Evolutionary conservation across 2,329 filamentous ascomycete genomes (phyloP), one percentile per base, ranked within the genome.

Genomic region (Diaporthe sp.): DNA sequence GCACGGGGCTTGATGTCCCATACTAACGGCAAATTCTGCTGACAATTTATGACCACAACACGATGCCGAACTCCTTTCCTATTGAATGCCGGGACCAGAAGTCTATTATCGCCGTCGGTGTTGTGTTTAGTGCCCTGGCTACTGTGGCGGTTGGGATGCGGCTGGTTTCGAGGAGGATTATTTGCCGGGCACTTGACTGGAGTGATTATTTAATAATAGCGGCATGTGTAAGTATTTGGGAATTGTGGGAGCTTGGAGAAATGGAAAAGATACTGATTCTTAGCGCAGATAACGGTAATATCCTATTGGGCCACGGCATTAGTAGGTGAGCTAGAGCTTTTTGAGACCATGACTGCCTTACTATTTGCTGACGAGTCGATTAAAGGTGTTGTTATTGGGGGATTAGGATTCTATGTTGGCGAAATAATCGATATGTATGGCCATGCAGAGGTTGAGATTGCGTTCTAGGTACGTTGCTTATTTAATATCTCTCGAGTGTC

Each of bases 281-380:
- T 3, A 27, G 1, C 5, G 1, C 7, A 61, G 58, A 37, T 70
- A 30, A 55, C 53, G 10, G 51, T 70, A 22, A 42, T 42, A 30
- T 53, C 50, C 4, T 70, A 70, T 32, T 70, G 66, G 66, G 53
- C 66, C 9, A 70, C 66, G 7, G 66, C 66, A 19, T 30, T 70
- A 25, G 53, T 51, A 39, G 66, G 66, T 55, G 22, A 55, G 47
- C 39, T 5, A 19, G n/a, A 42, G 4, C n/a, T 1, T 8, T 3
- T 27, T 13, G 56, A 27, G 22, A 0, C 15, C 35, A 10, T 12
- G 1, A 25, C 1, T 37, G 3, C n/a, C 7, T 25, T 12, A 37
- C n/a, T n/a, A 15, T 10, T 19, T 61, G 37, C 58, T 61, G 1
- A 61, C n/a, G 15, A 1, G 25, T 9, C 6, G 5, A 19, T 17